Conservation (phyloP, 352 stramenopile genomes). For the Phytophthora crassamura region DNA sequence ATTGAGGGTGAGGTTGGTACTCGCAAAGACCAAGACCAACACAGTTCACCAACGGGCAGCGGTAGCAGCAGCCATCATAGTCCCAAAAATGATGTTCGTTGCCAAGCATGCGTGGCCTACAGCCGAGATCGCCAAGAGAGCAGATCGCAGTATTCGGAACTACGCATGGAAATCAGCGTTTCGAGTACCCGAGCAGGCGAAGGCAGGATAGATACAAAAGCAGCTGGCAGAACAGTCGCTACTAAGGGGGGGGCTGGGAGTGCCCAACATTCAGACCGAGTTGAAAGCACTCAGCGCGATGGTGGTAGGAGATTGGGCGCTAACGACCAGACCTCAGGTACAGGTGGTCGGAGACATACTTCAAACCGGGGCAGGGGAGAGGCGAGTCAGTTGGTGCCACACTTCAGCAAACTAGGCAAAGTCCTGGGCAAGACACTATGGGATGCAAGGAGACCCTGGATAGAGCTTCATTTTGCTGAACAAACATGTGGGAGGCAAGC, state of each 20-base stretch:
- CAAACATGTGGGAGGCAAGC: no score
- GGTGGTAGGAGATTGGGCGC: not conserved
- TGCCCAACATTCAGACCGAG: not conserved
- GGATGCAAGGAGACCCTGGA: no score
- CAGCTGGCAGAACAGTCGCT: not conserved
- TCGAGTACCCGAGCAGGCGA: not conserved
- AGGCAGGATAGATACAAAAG: no score
- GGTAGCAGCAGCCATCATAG: slow-evolving; percentile 6
- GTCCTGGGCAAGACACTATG: no score
- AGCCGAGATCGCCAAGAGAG: not conserved
- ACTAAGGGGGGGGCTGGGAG: not conserved
- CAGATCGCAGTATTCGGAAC: not conserved
- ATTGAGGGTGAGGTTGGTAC: not conserved
- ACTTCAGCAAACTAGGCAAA: no score
- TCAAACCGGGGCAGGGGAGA: not conserved
- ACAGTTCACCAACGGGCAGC: not conserved
- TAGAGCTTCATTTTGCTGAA: no score
- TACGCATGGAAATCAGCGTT: slow-evolving; percentile 8
- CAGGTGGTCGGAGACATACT: not conserved
- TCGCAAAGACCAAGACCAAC: slow-evolving; percentile 6
- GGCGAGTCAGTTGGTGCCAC: not conserved
- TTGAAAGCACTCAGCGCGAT: not conserved
- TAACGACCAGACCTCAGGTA: no score
- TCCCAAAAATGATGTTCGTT: slow-evolving; percentile 9
- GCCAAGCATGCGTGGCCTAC: slow-evolving; percentile 5